Conservation (phyloP, 139 green algal species). For the Auxenochlorella pyrenoidosa region DNA sequence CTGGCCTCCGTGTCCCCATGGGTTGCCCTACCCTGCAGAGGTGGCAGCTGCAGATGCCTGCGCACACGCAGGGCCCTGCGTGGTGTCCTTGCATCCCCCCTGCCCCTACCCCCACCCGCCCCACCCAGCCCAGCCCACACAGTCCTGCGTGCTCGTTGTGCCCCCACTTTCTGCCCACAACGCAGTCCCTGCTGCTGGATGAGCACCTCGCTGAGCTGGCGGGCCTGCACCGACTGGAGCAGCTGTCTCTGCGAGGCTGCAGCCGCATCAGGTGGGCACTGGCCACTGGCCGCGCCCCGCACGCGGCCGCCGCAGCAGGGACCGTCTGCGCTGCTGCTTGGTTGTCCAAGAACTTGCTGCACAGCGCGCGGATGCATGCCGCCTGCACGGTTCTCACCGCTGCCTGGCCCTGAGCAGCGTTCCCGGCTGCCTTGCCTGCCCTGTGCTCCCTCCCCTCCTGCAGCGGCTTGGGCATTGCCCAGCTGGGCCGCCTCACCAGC, state of each 20-base stretch:
- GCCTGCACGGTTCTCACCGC: too few species aligned
- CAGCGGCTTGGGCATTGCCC: slow-evolving; percentile 6
- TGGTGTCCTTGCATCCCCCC: too few species aligned
- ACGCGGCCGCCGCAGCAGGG: not conserved
- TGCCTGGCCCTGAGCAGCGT: not conserved
- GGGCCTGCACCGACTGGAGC: slow-evolving; percentile 20
- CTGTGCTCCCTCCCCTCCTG: not conserved
- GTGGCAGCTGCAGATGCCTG: too few species aligned
- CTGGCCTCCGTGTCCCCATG: too few species aligned
- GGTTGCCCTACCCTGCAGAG: too few species aligned
- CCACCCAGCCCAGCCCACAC: too few species aligned
- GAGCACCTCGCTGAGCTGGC: slow-evolving; percentile 22
- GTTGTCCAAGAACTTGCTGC: too few species aligned
- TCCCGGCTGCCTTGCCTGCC: not conserved
- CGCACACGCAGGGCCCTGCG: too few species aligned
- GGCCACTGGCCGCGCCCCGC: too few species aligned
- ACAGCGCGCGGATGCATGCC: too few species aligned
- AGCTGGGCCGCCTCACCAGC: not conserved
- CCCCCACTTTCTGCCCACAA: not conserved
- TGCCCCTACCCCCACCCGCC: not conserved
- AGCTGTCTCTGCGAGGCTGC: slow-evolving; percentile 27
- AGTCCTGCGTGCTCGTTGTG: too few species aligned
- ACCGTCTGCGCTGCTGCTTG: too few species aligned
- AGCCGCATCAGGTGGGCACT: not conserved
- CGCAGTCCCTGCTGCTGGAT: slow-evolving; percentile 21